Conservation (phyloP, 768 basidiomycete species). For the Amanita exitialis region DNA sequence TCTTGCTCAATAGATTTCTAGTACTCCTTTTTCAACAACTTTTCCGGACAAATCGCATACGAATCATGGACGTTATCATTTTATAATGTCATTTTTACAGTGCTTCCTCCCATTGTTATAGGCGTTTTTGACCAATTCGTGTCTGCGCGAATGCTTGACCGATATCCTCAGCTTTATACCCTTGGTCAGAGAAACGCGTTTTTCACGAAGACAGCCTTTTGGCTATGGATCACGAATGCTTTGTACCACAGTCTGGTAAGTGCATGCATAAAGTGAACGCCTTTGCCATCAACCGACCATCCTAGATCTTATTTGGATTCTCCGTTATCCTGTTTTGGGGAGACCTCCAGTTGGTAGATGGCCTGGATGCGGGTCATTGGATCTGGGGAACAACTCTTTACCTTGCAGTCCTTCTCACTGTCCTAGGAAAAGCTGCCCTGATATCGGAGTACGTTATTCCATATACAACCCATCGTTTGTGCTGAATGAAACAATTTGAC, state of each 20-base stretch:
- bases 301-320: conserved; percentile 77
- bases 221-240: conserved; percentile 87
- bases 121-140: conserved; percentile 99
- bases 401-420: conserved; percentile 85
- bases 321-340: conserved; percentile 91
- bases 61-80: conserved; percentile 98
- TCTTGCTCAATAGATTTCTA: conserved; percentile 18
- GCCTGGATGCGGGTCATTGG: conserved; percentile 90
- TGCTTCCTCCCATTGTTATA: conserved; percentile 93
- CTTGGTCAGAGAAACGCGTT: conserved; percentile 93
- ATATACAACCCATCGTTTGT: background rate
- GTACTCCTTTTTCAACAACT: conserved; percentile 99
- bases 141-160: conserved; percentile 89
- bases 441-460: conserved; percentile 82
- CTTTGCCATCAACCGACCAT: background rate
- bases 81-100: conserved; percentile 94
- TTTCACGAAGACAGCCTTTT: conserved; percentile 85
- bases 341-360: conserved; percentile 72
- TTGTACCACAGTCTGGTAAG: conserved; percentile 82
- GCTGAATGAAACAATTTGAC: background rate
- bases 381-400: conserved; percentile 98
- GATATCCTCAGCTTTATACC: conserved; percentile 93
- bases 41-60: conserved; percentile 96
- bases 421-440: conserved; percentile 93
- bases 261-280: background rate